Evolutionary conservation across 768 basidiomycete genomes (phyloP).

Genomic region (Flagelloscypha sp.): DNA sequence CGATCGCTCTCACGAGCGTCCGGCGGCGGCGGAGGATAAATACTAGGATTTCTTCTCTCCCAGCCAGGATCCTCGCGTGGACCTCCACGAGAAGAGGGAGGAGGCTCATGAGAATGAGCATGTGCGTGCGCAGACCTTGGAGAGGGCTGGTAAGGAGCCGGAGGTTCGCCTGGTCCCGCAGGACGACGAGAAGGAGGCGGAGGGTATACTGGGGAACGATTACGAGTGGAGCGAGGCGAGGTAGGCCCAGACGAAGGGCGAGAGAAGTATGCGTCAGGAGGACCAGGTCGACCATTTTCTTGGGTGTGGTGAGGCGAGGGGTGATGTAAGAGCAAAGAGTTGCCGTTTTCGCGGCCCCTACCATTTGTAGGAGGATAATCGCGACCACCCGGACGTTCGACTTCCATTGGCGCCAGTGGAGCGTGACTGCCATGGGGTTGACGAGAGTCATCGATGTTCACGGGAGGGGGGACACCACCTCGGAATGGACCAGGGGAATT

Average conservation of each 20-base stretch:
- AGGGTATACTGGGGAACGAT: no score
- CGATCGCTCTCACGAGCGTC: no score
- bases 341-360: slow-evolving; percentile 50
- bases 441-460: slow-evolving; percentile 69
- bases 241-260: slow-evolving; percentile 49
- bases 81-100: no score
- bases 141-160: slow-evolving; percentile 55
- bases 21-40: slow-evolving; percentile 24
- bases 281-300: slow-evolving; percentile 39
- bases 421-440: slow-evolving; percentile 54
- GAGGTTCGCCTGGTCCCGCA: no score
- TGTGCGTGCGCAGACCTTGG: slow-evolving; percentile 45
- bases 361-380: slow-evolving; percentile 45
- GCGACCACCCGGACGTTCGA: slow-evolving; percentile 61
- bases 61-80: no score
- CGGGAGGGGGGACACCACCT: slow-evolving; percentile 77
- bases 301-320: slow-evolving; percentile 54
- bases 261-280: slow-evolving; percentile 49
- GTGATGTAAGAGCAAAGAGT: slow-evolving; percentile 56
- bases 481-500: slow-evolving; percentile 69
- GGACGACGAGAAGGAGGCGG: slow-evolving; percentile 33
- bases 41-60: no score
- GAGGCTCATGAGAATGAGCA: no score
- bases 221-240: no score
- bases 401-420: slow-evolving; percentile 73